A percentile compares a stretch with the other conserved stretches of the same genome.
Conservation (phyloP, 78 protist species). For the Dictyostelium firmibasis region DNA sequence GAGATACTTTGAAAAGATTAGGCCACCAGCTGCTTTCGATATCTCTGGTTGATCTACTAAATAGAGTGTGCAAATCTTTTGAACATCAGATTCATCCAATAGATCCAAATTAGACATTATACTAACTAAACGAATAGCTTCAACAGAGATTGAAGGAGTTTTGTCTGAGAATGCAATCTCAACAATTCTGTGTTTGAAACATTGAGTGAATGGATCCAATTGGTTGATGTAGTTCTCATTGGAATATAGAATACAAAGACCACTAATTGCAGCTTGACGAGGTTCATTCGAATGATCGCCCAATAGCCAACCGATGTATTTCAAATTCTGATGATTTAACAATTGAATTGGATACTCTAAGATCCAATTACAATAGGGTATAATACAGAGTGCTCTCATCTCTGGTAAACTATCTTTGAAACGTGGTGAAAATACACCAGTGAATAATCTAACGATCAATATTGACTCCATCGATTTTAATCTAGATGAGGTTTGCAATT, state of each 20-base stretch:
- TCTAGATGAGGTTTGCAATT: neutral
- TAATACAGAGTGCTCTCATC: neutral
- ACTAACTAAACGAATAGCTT: slow-evolving; percentile 21
- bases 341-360: slow-evolving; percentile 9
- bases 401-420: slow-evolving; percentile 29
- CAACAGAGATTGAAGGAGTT: neutral
- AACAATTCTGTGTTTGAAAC: neutral
- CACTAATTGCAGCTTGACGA: slow-evolving; percentile 7
- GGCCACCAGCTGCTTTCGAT: slow-evolving; percentile 9
- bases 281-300: slow-evolving; percentile 24
- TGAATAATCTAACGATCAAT: neutral
- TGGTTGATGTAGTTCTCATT: neutral
- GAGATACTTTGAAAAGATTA: neutral
- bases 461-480: slow-evolving; percentile 1
- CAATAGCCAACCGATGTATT: slow-evolving; percentile 9
- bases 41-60: slow-evolving; percentile 13
- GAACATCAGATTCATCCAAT: neutral
- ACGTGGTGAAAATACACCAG: neutral
- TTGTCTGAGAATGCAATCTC: slow-evolving; percentile 46
- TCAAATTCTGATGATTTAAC: neutral
- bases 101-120: slow-evolving; percentile 7
- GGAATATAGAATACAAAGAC: neutral
- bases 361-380: slow-evolving; percentile 7
- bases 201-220: slow-evolving; percentile 9
- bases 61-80: neutral